Conservation (phyloP, 2,329 filamentous ascomycete genomes). For the Aspergillus fructus region DNA sequence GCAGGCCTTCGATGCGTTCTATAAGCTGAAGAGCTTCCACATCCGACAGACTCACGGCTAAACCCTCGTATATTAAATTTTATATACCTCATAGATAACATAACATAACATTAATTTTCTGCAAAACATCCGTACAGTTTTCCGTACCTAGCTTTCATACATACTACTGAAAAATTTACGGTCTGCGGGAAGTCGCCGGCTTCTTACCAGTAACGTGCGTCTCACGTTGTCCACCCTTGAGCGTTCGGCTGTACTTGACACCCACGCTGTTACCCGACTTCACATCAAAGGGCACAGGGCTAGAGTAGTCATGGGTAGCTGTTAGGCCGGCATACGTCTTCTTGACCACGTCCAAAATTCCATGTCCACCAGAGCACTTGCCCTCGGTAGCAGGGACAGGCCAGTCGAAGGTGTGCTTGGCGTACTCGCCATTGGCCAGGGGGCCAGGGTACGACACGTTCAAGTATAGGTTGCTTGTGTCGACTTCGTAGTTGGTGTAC, state of each 20-base stretch:
- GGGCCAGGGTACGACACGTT: slow-evolving; percentile 57
- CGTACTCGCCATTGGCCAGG: slow-evolving; percentile 25
- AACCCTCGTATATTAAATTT: background rate
- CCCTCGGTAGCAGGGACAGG: slow-evolving; percentile 31
- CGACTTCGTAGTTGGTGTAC: slow-evolving; percentile 48
- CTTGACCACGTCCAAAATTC: slow-evolving; percentile 33
- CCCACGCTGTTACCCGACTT: slow-evolving; percentile 19
- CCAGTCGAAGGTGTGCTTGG: slow-evolving; percentile 29
- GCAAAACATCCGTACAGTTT: background rate
- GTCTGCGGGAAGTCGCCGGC: background rate
- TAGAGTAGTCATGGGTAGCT: slow-evolving; percentile 36
- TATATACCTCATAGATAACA: background rate
- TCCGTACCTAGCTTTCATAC: background rate
- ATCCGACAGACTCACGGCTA: slow-evolving; percentile 50
- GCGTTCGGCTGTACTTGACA: slow-evolving; percentile 17
- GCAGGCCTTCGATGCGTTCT: slow-evolving; percentile 88
- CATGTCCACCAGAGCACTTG: slow-evolving; percentile 36
- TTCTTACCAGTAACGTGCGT: background rate
- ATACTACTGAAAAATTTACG: background rate
- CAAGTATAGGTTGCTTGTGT: slow-evolving; percentile 46
- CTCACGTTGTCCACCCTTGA: background rate
- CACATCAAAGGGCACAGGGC: slow-evolving; percentile 29
- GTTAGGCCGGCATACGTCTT: slow-evolving; percentile 26
- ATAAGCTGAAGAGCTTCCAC: slow-evolving; percentile 92
- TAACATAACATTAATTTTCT: background rate